Percentiles rank a stretch among this genome's conserved stretches.
Conservation (phyloP, 352 stramenopile genomes). For the Proteromonas lacertae region DNA sequence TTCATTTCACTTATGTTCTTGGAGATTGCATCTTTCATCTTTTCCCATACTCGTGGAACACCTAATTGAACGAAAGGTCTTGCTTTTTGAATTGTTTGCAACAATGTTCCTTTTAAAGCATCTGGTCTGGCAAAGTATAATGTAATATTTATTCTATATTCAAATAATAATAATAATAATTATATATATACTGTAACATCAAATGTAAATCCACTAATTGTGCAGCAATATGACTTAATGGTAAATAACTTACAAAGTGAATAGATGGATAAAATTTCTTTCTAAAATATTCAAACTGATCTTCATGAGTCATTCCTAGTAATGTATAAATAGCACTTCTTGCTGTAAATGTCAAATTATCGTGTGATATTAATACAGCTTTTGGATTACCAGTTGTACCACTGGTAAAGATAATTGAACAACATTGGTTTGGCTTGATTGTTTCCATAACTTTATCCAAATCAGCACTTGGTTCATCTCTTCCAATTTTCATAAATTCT, state of each 20-base stretch:
- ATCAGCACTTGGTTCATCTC: constrained; percentile 1
- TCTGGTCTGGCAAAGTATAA: constrained; percentile 32
- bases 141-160: constrained; percentile 8
- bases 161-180: constrained; percentile 14
- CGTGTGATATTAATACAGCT: constrained; percentile 75
- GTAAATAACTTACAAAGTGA: constrained; percentile 11
- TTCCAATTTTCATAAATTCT: constrained; percentile 8
- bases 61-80: constrained; percentile 35
- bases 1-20: constrained; percentile 21
- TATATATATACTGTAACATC: not conserved
- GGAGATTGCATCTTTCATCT: constrained; percentile 34
- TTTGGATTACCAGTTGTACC: constrained; percentile 64
- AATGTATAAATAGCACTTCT: constrained; percentile 1
- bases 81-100: constrained; percentile 22
- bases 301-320: constrained; percentile 9
- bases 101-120: constrained; percentile 26
- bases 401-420: constrained; percentile 52
- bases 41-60: constrained; percentile 26
- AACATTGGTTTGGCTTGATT: constrained; percentile 6
- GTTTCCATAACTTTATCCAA: constrained; percentile 7
- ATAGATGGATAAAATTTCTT: constrained; percentile 9
- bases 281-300: constrained; percentile 1
- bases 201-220: constrained; percentile 14
- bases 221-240: constrained; percentile 18
- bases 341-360: constrained; percentile 25